A percentile compares a stretch with the other conserved stretches of the same genome.
These are phyloP conservation scores for Fusarium sp. DNA, from an alignment of 2,329 filamentous ascomycete genomes.

Conservation along the genomic window DNA sequence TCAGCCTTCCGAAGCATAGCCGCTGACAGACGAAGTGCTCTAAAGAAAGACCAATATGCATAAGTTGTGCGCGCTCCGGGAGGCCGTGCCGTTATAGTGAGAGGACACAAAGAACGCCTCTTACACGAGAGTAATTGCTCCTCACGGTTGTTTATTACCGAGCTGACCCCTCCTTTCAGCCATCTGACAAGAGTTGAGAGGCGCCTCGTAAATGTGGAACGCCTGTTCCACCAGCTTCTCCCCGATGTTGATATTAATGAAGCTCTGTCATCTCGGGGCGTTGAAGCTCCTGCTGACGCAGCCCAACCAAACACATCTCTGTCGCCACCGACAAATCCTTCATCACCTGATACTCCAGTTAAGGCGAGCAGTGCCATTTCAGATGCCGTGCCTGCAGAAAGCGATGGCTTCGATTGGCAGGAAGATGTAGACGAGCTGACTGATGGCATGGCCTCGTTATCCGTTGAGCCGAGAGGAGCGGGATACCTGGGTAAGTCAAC, in stretches of 20 bases:
- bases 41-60: not conserved
- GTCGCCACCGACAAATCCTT: not conserved
- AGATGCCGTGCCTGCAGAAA: not conserved
- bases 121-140: not conserved
- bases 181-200: not conserved
- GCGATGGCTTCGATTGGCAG: not conserved
- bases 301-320: not conserved
- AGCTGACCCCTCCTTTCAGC: not conserved
- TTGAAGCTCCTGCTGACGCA: not conserved
- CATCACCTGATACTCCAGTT: not conserved
- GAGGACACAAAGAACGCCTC: not conserved
- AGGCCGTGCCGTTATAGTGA: not conserved
- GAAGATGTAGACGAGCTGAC: not conserved
- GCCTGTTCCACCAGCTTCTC: not conserved
- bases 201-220: not conserved
- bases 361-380: not conserved
- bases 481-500: not conserved
- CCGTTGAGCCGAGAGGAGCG: not conserved
- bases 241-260: not conserved
- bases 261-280: rapidly evolving
- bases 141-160: too few species aligned
- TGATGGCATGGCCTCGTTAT: not conserved
- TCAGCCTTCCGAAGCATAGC: not conserved
- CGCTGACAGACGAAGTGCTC: not conserved
- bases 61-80: not conserved